These are phyloP conservation scores for Tolypocladium capitatum DNA, from an alignment of 2,329 filamentous ascomycete genomes.

Conservation along the genomic window DNA sequence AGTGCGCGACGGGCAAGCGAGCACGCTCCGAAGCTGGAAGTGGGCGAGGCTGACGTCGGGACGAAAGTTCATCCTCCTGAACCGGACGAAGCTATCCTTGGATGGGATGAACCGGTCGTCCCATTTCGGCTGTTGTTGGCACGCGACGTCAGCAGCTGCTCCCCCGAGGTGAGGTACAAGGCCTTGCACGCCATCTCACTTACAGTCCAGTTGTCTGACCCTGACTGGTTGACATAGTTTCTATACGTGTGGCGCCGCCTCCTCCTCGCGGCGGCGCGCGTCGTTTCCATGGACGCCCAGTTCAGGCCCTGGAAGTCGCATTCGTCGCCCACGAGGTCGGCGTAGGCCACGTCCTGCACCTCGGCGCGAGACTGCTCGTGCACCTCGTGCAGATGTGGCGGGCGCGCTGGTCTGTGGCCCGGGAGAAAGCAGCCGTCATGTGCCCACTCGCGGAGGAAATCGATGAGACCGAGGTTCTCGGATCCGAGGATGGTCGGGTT, in stretches of 20 bases:
- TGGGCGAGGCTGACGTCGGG: conserved; percentile 44
- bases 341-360: conserved; percentile 19
- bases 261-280: conserved; percentile 32
- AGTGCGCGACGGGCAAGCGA: conserved; percentile 42
- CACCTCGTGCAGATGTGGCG: conserved; percentile 17
- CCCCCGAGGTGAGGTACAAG: not conserved
- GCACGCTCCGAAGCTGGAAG: conserved; percentile 51
- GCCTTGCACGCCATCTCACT: conserved; percentile 14
- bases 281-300: conserved; percentile 40
- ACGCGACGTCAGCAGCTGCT: not conserved
- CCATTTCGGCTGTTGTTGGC: conserved; percentile 1
- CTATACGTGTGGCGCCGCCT: conserved; percentile 35
- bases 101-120: conserved; percentile 17
- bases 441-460: conserved; percentile 39
- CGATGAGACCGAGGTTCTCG: conserved; percentile 33
- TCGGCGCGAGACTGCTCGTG: conserved; percentile 13
- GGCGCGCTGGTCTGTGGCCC: conserved; percentile 9
- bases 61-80: conserved; percentile 42
- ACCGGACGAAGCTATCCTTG: conserved; percentile 41
- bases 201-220: conserved; percentile 35
- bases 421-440: conserved; percentile 15
- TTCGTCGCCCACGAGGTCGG: conserved; percentile 39
- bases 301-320: conserved; percentile 48
- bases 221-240: conserved; percentile 43
- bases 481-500: conserved; percentile 28